Conservation (phyloP, 75 land plant genomes). For the Gnetum montanum region DNA sequence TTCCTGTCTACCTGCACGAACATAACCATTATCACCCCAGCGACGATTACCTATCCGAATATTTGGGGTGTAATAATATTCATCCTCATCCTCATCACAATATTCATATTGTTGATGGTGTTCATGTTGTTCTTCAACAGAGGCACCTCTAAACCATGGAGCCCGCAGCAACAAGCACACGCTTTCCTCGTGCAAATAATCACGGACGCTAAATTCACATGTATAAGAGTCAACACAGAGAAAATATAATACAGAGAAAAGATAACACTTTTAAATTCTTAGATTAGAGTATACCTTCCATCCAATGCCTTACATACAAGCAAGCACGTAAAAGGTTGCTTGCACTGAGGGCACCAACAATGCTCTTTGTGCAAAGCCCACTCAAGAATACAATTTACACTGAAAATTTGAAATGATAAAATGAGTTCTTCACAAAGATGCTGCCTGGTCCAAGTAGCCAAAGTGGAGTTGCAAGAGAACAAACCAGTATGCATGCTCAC, state of each 20-base stretch:
- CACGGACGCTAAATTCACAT: slow-evolving; percentile 73
- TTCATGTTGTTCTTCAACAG: slow-evolving; percentile 28
- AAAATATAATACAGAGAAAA: slow-evolving; percentile 1
- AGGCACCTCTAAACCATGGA: slow-evolving; percentile 62
- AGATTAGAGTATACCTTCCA: slow-evolving; percentile 52
- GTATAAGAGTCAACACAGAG: background rate
- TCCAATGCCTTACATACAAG: slow-evolving; percentile 73
- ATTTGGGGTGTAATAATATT: slow-evolving; percentile 37
- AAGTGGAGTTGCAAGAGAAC: too few species aligned
- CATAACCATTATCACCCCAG: slow-evolving; percentile 93
- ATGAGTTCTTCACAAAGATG: background rate
- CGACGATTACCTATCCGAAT: slow-evolving; percentile 85
- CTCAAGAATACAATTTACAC: slow-evolving; percentile 75
- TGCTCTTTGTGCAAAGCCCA: slow-evolving; percentile 74
- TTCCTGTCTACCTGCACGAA: slow-evolving; percentile 77
- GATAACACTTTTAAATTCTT: too few species aligned
- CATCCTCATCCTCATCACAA: slow-evolving; percentile 22
- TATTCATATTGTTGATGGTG: slow-evolving; percentile 41
- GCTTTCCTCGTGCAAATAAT: slow-evolving; percentile 90
- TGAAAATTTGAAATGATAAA: slow-evolving; percentile 24
- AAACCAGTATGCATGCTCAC: slow-evolving; percentile 98
- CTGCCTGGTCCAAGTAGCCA: background rate
- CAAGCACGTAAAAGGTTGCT: slow-evolving; percentile 68
- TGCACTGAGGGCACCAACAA: slow-evolving; percentile 92
- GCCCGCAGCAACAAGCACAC: slow-evolving; percentile 86